Evolutionary conservation across 805 yeast genomes (phyloP).

Genomic region (Saturnispora galanensis): DNA sequence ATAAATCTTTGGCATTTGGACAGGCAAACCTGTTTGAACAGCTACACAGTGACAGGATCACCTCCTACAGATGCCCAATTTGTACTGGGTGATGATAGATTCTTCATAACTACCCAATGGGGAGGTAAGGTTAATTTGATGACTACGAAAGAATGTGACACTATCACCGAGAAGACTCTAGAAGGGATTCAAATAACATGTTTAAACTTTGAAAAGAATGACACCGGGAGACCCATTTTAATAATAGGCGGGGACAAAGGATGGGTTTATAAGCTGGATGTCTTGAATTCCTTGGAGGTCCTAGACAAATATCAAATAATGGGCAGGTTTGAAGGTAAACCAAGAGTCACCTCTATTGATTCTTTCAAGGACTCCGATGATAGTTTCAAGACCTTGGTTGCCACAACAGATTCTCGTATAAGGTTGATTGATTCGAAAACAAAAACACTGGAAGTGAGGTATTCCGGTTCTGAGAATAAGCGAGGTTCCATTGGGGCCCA

Average conservation of each 20-base stretch:
- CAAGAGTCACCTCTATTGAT: slow-evolving; percentile 71
- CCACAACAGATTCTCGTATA: slow-evolving; percentile 76
- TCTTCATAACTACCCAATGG: slow-evolving; percentile 72
- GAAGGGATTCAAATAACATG: slow-evolving; percentile 56
- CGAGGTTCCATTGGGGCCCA: slow-evolving; percentile 66
- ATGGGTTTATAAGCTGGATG: slow-evolving; percentile 47
- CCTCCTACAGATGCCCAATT: slow-evolving; percentile 73
- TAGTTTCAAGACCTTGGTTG: slow-evolving; percentile 33
- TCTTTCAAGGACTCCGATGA: slow-evolving; percentile 26
- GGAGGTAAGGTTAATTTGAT: slow-evolving; percentile 71
- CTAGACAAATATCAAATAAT: slow-evolving; percentile 36
- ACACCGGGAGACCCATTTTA: slow-evolving; percentile 26
- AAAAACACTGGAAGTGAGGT: slow-evolving; percentile 49
- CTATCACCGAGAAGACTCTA: slow-evolving; percentile 51
- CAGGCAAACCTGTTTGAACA: slow-evolving; percentile 48
- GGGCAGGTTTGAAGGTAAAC: slow-evolving; percentile 31
- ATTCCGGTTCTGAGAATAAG: slow-evolving; percentile 64
- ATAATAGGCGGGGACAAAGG: slow-evolving; percentile 78
- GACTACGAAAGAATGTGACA: slow-evolving; percentile 69
- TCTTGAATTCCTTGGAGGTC: slow-evolving; percentile 39
- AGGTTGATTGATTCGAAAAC: slow-evolving; percentile 51
- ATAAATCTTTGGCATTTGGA: slow-evolving; percentile 82
- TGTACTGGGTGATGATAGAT: slow-evolving; percentile 81
- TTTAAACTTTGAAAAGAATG: slow-evolving; percentile 57
- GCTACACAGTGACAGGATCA: slow-evolving; percentile 58